Evolutionary conservation across 2,329 filamentous ascomycete species (phyloP).

Genomic region (Sporothrix mexicana): DNA sequence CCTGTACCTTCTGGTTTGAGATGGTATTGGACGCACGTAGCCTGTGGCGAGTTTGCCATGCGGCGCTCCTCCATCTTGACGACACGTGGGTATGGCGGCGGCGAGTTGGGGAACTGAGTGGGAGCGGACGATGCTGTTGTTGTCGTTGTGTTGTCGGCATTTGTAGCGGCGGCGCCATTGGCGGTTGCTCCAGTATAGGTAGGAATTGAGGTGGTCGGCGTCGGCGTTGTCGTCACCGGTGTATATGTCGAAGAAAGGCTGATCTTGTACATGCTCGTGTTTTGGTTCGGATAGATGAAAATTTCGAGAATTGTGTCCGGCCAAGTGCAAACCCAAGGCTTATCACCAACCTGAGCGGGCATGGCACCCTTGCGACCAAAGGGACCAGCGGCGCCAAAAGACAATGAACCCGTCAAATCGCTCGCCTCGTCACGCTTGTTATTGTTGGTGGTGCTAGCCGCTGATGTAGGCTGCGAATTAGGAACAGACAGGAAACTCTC

Average conservation of each 20-base stretch:
- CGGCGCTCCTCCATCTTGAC: conserved; percentile 63
- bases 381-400: conserved; percentile 29
- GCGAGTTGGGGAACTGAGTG: conserved; percentile 32
- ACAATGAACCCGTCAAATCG: neutral
- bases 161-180: neutral
- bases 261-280: conserved; percentile 48
- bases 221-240: conserved; percentile 24
- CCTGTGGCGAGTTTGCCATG: conserved; percentile 45
- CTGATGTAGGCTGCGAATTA: conserved; percentile 30
- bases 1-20: conserved; percentile 49
- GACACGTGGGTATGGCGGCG: conserved; percentile 55
- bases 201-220: conserved; percentile 28
- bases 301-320: conserved; percentile 60
- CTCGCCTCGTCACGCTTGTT: conserved; percentile 39
- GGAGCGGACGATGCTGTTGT: conserved; percentile 30
- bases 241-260: conserved; percentile 33
- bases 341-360: conserved; percentile 53
- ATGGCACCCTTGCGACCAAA: conserved; percentile 48
- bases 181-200: neutral
- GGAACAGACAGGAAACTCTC: conserved; percentile 48
- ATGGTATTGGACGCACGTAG: conserved; percentile 57
- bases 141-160: conserved; percentile 20
- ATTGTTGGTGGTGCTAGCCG: neutral
- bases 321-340: conserved; percentile 65
- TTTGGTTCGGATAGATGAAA: conserved; percentile 63